A percentile compares a stretch with the other conserved stretches of the same genome.
phyloP scores from a whole-genome alignment of 2,329 filamentous ascomycete species.

The Fusarium sp. region DNA sequence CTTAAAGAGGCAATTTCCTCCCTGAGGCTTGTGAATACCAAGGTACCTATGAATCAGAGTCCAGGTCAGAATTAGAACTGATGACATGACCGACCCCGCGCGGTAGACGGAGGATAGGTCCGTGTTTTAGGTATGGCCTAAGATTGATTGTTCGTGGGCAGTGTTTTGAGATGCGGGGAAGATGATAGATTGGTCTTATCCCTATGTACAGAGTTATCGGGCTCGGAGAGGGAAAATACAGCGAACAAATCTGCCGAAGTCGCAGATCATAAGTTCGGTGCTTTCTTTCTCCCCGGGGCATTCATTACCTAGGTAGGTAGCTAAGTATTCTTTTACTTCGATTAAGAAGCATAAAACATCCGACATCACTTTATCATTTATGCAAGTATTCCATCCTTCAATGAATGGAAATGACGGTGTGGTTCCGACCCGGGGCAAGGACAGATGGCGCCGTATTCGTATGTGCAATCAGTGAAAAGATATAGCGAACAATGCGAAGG shows the following conservation, averaged over 20 bases:
- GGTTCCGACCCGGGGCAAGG: constrained; percentile 9
- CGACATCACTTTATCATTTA: not conserved
- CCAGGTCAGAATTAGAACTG: constrained; percentile 4
- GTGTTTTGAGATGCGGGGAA: constrained; percentile 26
- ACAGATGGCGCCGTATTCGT: constrained; percentile 41
- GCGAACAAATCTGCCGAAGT: constrained; percentile 3
- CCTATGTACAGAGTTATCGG: not conserved
- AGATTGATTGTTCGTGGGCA: not conserved
- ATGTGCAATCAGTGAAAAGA: constrained; percentile 21
- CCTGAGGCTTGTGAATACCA: constrained; percentile 3
- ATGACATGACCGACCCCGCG: constrained; percentile 25
- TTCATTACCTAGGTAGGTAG: not conserved
- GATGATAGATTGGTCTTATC: constrained; percentile 1
- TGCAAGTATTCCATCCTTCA: not conserved
- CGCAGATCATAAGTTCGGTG: not conserved
- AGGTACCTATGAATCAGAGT: not conserved
- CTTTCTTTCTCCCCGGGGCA: not conserved
- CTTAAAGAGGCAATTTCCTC: constrained; percentile 43
- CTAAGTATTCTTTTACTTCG: not conserved
- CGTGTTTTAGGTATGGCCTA: constrained; percentile 33
- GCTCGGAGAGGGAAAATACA: not conserved
- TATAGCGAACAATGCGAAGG: not conserved
- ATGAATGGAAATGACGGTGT: constrained; percentile 39
- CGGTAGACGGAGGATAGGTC: constrained; percentile 32
- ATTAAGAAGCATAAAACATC: constrained; percentile 11